Percentiles rank a stretch among this genome's conserved stretches.
Conservation (phyloP, 139 green algal species). For the Pycnococcus provasolii region DNA sequence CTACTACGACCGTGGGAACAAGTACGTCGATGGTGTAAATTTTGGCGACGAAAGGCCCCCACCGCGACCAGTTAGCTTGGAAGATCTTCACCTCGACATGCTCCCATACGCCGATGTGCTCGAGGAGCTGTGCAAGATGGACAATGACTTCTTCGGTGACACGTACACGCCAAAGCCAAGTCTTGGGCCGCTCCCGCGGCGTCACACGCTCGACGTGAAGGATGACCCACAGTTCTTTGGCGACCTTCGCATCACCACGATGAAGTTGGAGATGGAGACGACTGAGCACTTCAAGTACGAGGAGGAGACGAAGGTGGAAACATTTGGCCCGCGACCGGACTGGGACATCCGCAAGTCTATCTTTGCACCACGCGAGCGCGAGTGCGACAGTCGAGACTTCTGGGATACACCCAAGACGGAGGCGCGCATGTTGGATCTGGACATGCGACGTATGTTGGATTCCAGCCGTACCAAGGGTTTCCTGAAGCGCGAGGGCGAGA, state of each 20-base stretch:
- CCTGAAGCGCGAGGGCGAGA: not conserved
- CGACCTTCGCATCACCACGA: not conserved
- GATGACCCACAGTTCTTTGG: not conserved
- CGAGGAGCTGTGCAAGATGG: no score
- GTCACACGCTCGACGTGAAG: conserved; percentile 1
- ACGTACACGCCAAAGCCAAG: no score
- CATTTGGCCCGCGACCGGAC: not conserved
- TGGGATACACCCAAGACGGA: not conserved
- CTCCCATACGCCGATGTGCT: no score
- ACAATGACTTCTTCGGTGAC: no score
- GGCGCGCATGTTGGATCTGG: not conserved
- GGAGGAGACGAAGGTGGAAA: not conserved
- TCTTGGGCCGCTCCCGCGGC: no score
- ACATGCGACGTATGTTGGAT: not conserved
- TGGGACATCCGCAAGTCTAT: not conserved
- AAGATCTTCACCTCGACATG: no score
- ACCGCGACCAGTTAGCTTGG: no score
- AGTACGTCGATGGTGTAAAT: no score
- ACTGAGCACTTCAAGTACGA: not conserved
- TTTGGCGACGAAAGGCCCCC: no score
- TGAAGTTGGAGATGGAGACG: not conserved
- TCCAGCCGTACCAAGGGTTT: not conserved
- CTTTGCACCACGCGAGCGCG: not conserved
- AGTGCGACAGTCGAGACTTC: not conserved
- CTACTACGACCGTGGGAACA: no score